These are phyloP conservation scores for Cenchrus fungigraminus DNA, from an alignment of 176 grass and related monocot genomes.

Conservation along the genomic window DNA sequence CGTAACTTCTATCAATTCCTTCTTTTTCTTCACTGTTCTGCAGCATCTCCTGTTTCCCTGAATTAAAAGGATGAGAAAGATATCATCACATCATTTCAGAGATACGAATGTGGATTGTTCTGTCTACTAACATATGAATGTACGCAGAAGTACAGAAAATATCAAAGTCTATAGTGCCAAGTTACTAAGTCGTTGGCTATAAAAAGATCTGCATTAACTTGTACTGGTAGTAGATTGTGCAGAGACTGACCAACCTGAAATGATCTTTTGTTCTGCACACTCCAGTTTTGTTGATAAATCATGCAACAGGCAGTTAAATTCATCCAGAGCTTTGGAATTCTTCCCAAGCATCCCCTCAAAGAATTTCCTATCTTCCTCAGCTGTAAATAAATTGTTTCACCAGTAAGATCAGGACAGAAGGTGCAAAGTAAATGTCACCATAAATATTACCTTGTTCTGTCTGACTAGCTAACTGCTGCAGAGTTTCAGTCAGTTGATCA, in stretches of 20 bases:
- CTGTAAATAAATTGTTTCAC: slow-evolving; percentile 52
- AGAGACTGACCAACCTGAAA: slow-evolving; percentile 39
- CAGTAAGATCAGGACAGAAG: slow-evolving; percentile 38
- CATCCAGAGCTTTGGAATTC: slow-evolving; percentile 71
- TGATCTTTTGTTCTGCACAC: slow-evolving; percentile 27
- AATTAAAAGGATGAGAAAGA: slow-evolving; percentile 20
- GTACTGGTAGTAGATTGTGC: not conserved
- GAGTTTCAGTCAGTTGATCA: slow-evolving; percentile 89
- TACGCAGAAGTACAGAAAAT: no score
- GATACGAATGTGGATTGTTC: no score
- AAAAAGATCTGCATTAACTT: not conserved
- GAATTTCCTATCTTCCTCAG: slow-evolving; percentile 73
- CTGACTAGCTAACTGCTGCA: slow-evolving; percentile 72
- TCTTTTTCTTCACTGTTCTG: slow-evolving; percentile 78
- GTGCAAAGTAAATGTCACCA: slow-evolving; percentile 25
- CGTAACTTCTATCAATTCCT: slow-evolving; percentile 67
- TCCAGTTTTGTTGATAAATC: slow-evolving; percentile 45
- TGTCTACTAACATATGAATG: no score
- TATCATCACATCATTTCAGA: not conserved
- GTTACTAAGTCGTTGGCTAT: no score
- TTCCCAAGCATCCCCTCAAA: slow-evolving; percentile 74
- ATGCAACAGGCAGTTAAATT: slow-evolving; percentile 49
- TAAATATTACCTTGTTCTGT: slow-evolving; percentile 68
- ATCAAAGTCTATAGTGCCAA: no score
- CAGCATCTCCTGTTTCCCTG: slow-evolving; percentile 69